These are phyloP conservation scores for Wickerhamomyces mucosus DNA, from an alignment of 805 yeast genomes.

Conservation along the genomic window DNA sequence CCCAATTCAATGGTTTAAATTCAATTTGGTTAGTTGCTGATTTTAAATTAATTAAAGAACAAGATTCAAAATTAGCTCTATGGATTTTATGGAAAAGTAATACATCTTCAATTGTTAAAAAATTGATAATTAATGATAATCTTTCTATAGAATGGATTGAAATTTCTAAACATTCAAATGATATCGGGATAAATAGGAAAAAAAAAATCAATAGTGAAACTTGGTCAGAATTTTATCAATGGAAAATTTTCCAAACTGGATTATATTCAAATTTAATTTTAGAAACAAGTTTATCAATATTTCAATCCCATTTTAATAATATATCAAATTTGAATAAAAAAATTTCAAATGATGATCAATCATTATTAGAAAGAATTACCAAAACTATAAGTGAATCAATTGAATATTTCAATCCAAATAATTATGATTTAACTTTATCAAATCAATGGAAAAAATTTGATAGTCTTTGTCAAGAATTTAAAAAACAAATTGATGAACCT, in stretches of 20 bases:
- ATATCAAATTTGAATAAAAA: constrained; percentile 18
- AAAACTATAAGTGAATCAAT: constrained; percentile 24
- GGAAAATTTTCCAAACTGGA: constrained; percentile 40
- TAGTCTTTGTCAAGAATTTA: constrained; percentile 63
- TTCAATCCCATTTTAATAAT: constrained; percentile 33
- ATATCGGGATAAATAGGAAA: no score
- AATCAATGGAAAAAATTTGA: constrained; percentile 63
- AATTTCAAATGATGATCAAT: constrained; percentile 13
- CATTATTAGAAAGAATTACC: constrained; percentile 26
- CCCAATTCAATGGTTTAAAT: constrained; percentile 17
- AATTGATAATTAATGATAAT: constrained; percentile 22
- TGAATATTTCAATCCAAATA: constrained; percentile 16
- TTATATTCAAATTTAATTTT: constrained; percentile 39
- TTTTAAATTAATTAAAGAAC: constrained; percentile 22
- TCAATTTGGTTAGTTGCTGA: constrained; percentile 43
- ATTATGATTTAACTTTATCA: constrained; percentile 27
- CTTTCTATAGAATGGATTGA: constrained; percentile 14
- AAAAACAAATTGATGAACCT: constrained; percentile 50
- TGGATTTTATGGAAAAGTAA: constrained; percentile 58
- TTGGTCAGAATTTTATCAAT: constrained; percentile 30
- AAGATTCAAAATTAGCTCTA: constrained; percentile 19
- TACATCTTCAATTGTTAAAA: constrained; percentile 37
- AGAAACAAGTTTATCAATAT: constrained; percentile 42
- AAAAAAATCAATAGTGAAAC: constrained; percentile 21
- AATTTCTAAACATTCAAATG: constrained; percentile 6